phyloP scores from a whole-genome alignment of 768 basidiomycete species.

The Coprinopsis marcescibilis region DNA sequence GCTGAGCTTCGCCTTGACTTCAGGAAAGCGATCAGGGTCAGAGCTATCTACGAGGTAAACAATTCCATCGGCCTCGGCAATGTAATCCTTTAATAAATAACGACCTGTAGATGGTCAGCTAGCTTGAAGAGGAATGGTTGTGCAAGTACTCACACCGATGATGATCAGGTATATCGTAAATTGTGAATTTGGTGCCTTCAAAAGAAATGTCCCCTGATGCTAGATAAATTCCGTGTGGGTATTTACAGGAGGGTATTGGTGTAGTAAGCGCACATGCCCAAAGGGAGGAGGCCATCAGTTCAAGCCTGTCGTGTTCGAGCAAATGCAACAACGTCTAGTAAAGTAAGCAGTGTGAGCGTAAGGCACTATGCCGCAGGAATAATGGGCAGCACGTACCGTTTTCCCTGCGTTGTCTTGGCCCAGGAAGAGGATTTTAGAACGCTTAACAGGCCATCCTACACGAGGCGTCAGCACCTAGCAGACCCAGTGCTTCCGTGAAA shows the following conservation, averaged over 20 bases:
- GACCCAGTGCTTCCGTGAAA: not conserved
- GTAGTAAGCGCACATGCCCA: constrained; percentile 98
- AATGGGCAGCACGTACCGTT: constrained; percentile 55
- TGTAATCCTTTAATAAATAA: constrained; percentile 99
- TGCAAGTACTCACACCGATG: constrained; percentile 64
- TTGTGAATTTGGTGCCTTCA: constrained; percentile 98
- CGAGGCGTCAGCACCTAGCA: constrained; percentile 13
- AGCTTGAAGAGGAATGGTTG: not conserved
- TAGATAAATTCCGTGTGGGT: constrained; percentile 27
- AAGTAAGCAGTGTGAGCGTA: constrained; percentile 8
- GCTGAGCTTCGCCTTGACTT: constrained; percentile 96
- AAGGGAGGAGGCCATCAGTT: too few species aligned
- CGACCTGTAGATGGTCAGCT: constrained; percentile 74
- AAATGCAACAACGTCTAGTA: constrained; percentile 90
- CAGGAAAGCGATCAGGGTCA: constrained; percentile 93
- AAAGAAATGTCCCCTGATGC: constrained; percentile 98
- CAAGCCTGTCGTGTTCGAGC: constrained; percentile 98
- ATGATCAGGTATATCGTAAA: constrained; percentile 97
- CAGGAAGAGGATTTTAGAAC: constrained; percentile 98
- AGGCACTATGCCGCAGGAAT: not conserved
- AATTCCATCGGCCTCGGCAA: constrained; percentile 99
- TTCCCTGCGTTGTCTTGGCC: constrained; percentile 99
- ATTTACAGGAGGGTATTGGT: constrained; percentile 93
- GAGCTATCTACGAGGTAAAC: constrained; percentile 97
- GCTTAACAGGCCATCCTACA: constrained; percentile 91